Evolutionary conservation across 805 yeast genomes (phyloP).

Genomic region (Wickerhamiella alocasiicola): DNA sequence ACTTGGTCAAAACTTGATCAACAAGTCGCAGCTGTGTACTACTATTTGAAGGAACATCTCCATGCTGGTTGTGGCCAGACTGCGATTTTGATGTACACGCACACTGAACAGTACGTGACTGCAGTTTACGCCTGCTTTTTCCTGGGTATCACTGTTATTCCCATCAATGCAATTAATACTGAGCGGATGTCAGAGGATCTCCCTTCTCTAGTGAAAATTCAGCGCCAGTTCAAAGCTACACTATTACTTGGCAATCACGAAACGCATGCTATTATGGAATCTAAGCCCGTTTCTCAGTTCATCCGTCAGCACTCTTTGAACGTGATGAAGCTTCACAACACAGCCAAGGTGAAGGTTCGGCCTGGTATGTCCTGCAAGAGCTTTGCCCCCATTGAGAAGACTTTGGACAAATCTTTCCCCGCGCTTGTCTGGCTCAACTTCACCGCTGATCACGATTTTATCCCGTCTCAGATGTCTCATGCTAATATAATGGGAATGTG

Average conservation of each 20-base stretch:
- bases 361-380: constrained; percentile 22
- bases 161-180: constrained; percentile 58
- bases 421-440: constrained; percentile 58
- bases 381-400: constrained; percentile 18
- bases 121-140: constrained; percentile 78
- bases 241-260: constrained; percentile 71
- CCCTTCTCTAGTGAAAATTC: constrained; percentile 47
- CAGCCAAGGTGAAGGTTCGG: constrained; percentile 40
- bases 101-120: constrained; percentile 74
- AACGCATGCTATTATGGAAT: constrained; percentile 54
- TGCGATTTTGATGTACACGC: constrained; percentile 71
- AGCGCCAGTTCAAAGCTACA: constrained; percentile 57
- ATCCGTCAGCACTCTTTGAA: constrained; percentile 35
- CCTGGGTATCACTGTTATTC: constrained; percentile 68
- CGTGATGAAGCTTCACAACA: constrained; percentile 50
- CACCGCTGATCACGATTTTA: constrained; percentile 58
- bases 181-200: constrained; percentile 61
- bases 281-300: constrained; percentile 49
- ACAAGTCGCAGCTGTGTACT: constrained; percentile 61
- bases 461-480: constrained; percentile 46
- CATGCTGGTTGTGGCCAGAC: constrained; percentile 53
- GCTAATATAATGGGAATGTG: constrained; percentile 61
- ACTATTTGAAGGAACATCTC: constrained; percentile 56
- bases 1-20: constrained; percentile 78
- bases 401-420: constrained; percentile 31